A percentile compares a stretch with the other conserved stretches of the same genome.
Conservation (phyloP, 2,329 filamentous ascomycete species). For the Penicillium sclerotiorum region DNA sequence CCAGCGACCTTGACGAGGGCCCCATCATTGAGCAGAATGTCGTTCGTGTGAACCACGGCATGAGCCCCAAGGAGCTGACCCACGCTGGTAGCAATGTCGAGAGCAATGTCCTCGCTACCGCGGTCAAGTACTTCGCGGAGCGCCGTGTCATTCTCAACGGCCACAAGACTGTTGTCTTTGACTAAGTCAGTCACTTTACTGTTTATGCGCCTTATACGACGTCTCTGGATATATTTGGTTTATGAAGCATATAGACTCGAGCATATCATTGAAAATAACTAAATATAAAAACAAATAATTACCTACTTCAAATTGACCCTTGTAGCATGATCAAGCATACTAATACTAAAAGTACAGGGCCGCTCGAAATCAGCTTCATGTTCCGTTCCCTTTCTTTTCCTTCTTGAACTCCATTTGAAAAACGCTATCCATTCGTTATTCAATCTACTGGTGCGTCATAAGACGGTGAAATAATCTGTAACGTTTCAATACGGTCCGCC, state of each 20-base stretch:
- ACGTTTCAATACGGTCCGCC: conserved; percentile 4
- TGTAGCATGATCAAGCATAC: too few species aligned
- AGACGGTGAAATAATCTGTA: conserved; percentile 3
- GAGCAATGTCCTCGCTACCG: conserved; percentile 77
- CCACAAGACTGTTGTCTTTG: conserved; percentile 78
- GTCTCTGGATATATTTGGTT: neutral
- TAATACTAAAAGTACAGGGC: conserved; percentile 2
- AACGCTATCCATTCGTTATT: conserved; percentile 2
- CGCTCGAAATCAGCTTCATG: conserved; percentile 12
- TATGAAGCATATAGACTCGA: neutral
- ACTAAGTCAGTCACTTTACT: conserved; percentile 32
- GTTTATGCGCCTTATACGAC: neutral
- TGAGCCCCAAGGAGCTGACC: conserved; percentile 74
- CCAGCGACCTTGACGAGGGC: conserved; percentile 80
- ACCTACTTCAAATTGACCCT: too few species aligned
- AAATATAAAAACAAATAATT: too few species aligned
- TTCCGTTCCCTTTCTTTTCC: conserved; percentile 6
- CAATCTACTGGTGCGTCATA: conserved; percentile 1
- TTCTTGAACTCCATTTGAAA: conserved; percentile 12
- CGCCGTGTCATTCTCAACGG: conserved; percentile 76
- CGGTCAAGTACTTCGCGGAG: conserved; percentile 83
- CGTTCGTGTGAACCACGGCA: conserved; percentile 72
- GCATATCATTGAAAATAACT: neutral
- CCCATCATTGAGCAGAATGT: conserved; percentile 88
- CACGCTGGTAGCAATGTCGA: conserved; percentile 83